phyloP scores from a whole-genome alignment of 495 filamentous ascomycete species.

The Penicillium goetzii region DNA sequence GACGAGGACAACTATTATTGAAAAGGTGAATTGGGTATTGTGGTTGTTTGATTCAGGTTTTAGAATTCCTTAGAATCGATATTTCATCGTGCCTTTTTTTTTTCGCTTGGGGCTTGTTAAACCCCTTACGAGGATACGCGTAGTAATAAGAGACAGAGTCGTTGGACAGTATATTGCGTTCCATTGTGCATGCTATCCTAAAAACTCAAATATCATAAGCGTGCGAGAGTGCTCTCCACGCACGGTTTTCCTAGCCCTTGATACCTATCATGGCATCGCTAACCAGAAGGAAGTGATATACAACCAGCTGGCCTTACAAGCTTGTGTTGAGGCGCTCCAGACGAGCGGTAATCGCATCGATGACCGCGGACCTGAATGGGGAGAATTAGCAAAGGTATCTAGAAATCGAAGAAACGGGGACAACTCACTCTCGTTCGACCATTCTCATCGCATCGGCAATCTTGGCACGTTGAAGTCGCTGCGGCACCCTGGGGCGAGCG shows the following conservation, averaged over 20 bases:
- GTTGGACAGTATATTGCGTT: not conserved
- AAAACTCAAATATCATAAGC: not conserved
- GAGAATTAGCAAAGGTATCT: slow-evolving; percentile 9
- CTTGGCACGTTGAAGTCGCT: slow-evolving; percentile 68
- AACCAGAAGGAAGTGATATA: not conserved
- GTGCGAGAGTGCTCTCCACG: not conserved
- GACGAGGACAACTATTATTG: not conserved
- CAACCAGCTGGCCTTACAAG: slow-evolving; percentile 17
- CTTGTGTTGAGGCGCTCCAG: slow-evolving; percentile 44
- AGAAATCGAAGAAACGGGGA: not conserved
- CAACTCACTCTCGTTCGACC: slow-evolving; percentile 67
- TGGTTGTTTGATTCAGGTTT: not conserved
- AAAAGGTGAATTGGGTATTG: not conserved
- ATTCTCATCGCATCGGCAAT: slow-evolving; percentile 69
- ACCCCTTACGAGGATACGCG: not conserved
- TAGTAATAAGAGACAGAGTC: not conserved
- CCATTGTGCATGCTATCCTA: not conserved
- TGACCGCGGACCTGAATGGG: slow-evolving; percentile 39
- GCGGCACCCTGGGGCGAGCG: slow-evolving; percentile 58
- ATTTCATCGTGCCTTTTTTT: not conserved
- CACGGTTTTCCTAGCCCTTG: not conserved
- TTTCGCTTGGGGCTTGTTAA: not conserved
- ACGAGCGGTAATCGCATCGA: slow-evolving; percentile 46
- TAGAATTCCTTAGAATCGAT: not conserved
- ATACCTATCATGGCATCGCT: not conserved